These are phyloP conservation scores for Geranium brycei DNA, from an alignment of 345 rosid genomes.

Conservation along the genomic window DNA sequence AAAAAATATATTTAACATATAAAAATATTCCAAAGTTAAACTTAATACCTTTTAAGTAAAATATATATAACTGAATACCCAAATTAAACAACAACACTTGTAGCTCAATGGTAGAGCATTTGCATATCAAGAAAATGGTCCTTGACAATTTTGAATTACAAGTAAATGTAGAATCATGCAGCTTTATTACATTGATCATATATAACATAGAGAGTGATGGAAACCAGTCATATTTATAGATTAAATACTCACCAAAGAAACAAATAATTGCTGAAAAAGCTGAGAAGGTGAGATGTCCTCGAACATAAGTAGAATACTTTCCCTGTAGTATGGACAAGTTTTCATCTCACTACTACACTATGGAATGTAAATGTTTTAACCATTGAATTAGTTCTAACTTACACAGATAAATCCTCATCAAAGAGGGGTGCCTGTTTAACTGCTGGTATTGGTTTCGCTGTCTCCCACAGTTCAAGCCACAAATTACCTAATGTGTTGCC, in stretches of 20 bases:
- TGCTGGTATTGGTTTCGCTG: conserved; percentile 81
- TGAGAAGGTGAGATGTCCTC: conserved; percentile 63
- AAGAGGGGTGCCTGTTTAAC: conserved; percentile 79
- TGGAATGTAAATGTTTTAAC: conserved; percentile 5
- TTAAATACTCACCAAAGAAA: conserved; percentile 56
- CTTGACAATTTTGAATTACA: not conserved
- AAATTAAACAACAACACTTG: too few species aligned
- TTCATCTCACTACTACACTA: conserved; percentile 3
- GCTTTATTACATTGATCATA: not conserved
- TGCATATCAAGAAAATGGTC: too few species aligned
- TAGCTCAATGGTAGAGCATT: too few species aligned
- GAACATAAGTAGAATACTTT: conserved; percentile 64
- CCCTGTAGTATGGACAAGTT: conserved; percentile 33
- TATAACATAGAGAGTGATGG: not conserved
- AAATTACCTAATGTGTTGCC: conserved; percentile 52
- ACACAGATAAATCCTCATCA: conserved; percentile 94
- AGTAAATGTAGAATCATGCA: not conserved
- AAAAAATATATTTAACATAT: too few species aligned
- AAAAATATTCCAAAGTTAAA: too few species aligned
- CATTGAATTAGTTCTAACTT: conserved; percentile 25
- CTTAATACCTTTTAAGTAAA: too few species aligned
- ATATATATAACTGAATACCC: too few species aligned
- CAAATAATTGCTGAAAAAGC: conserved; percentile 70
- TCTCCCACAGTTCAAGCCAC: conserved; percentile 93
- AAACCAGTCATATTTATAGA: not conserved